phyloP scores from a whole-genome alignment of 202 grass and related monocot species.

The Panicum virgatum region DNA sequence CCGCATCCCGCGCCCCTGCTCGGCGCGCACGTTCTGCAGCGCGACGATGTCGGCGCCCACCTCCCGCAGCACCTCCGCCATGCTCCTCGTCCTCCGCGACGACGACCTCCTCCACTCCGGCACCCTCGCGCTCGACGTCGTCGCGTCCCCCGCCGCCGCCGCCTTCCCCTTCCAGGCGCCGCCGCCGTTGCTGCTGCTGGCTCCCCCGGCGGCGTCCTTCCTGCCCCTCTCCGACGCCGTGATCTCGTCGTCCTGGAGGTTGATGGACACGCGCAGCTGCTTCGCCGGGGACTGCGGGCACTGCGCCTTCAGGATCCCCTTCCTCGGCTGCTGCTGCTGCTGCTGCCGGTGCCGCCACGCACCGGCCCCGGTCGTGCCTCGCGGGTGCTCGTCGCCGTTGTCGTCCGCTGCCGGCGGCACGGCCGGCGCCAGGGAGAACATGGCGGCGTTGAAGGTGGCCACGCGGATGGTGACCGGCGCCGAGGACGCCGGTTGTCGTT shows the following conservation, averaged over 20 bases:
- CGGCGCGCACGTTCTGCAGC: slow-evolving; percentile 84
- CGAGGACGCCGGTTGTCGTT: too few relatives aligned
- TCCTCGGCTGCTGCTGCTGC: slow-evolving; percentile 31
- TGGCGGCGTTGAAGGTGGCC: slow-evolving; percentile 72
- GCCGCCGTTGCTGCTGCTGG: background rate
- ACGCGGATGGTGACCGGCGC: slow-evolving; percentile 37
- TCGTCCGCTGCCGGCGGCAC: background rate
- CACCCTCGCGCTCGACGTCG: slow-evolving; percentile 14
- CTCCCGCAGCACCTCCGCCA: slow-evolving; percentile 82
- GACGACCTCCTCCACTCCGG: slow-evolving; percentile 42
- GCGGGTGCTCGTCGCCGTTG: background rate
- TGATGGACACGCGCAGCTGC: slow-evolving; percentile 67
- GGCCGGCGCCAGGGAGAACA: slow-evolving; percentile 67
- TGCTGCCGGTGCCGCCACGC: background rate
- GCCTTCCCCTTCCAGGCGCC: slow-evolving; percentile 26
- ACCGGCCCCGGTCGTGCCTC: background rate
- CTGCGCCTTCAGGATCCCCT: slow-evolving; percentile 57
- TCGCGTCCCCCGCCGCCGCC: slow-evolving; percentile 41
- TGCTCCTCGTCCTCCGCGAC: slow-evolving; percentile 45
- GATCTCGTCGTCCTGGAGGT: slow-evolving; percentile 63
- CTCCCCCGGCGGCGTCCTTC: background rate
- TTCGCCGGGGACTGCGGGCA: slow-evolving; percentile 33
- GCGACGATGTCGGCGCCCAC: slow-evolving; percentile 73
- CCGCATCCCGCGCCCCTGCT: slow-evolving; percentile 79
- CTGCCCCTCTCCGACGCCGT: slow-evolving; percentile 25